Evolutionary conservation across 306 rosid genomes (phyloP).

Genomic region (Fragaria ananassa): DNA sequence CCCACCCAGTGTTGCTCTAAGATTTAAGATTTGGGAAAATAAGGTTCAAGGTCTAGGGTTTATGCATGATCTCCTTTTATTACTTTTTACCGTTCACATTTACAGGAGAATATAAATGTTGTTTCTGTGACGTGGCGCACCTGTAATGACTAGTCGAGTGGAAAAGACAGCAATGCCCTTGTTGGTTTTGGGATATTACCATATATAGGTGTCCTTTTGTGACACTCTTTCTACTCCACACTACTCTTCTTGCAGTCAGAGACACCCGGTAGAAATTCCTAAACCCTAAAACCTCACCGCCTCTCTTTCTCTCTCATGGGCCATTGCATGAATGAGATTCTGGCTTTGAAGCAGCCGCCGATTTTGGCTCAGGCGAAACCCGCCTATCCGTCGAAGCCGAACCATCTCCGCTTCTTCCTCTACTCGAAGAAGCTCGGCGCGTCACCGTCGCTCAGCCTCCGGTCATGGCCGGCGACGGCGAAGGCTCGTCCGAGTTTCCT

Average conservation of each 20-base stretch:
- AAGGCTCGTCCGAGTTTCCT: background rate
- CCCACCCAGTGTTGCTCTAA: background rate
- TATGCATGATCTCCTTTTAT: no score
- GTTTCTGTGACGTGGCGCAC: no score
- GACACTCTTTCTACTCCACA: background rate
- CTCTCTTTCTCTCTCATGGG: constrained; percentile 16
- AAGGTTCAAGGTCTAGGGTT: no score
- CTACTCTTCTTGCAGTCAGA: background rate
- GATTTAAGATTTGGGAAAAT: no score
- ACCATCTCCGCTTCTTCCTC: constrained; percentile 10
- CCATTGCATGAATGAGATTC: constrained; percentile 31
- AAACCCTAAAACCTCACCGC: background rate
- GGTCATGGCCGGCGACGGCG: constrained; percentile 23
- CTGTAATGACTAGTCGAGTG: background rate
- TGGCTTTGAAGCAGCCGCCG: constrained; percentile 21
- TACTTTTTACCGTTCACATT: no score
- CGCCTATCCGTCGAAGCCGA: constrained; percentile 17
- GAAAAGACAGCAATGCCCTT: background rate
- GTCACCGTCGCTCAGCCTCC: constrained; percentile 16
- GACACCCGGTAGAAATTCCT: background rate
- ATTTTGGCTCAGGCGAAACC: constrained; percentile 14
- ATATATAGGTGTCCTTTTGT: background rate
- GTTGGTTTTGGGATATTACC: background rate
- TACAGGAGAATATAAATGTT: no score
- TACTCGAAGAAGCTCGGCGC: constrained; percentile 15